Percentiles rank a stretch among this genome's conserved stretches.
phyloP scores from a whole-genome alignment of 2,329 filamentous ascomycete genomes.

The Catunica adiposa region DNA sequence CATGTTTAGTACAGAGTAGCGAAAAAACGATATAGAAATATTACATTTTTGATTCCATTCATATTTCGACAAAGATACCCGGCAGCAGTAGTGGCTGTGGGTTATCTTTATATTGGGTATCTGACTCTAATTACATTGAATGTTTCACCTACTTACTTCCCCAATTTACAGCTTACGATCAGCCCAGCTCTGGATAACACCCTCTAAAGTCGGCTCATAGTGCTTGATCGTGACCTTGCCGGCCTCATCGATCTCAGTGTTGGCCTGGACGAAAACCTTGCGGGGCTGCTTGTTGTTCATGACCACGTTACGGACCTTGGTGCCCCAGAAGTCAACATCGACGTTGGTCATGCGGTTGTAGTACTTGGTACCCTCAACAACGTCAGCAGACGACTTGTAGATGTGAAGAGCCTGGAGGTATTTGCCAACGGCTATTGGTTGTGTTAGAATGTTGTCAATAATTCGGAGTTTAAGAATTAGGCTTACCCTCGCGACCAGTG shows the following conservation, averaged over 20 bases:
- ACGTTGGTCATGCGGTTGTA: constrained; percentile 76
- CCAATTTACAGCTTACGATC: constrained; percentile 36
- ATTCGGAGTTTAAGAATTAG: not conserved
- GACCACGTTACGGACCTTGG: constrained; percentile 59
- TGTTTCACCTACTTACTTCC: not conserved
- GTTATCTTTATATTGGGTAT: constrained; percentile 3
- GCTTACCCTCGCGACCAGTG: constrained; percentile 51
- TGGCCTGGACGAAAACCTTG: constrained; percentile 88
- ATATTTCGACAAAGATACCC: too few relatives aligned
- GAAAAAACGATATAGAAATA: too few relatives aligned
- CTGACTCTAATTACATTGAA: not conserved
- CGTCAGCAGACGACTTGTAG: constrained; percentile 80
- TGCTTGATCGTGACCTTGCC: constrained; percentile 65
- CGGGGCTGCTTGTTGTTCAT: constrained; percentile 64
- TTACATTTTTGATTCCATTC: too few relatives aligned
- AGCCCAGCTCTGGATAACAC: constrained; percentile 70
- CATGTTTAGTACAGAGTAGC: too few relatives aligned
- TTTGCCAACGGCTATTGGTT: constrained; percentile 49
- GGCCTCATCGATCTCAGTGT: constrained; percentile 55
- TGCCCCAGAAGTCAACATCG: constrained; percentile 66
- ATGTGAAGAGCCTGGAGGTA: constrained; percentile 86
- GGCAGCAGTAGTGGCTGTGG: not conserved
- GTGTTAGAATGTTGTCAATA: constrained; percentile 16
- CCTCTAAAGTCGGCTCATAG: constrained; percentile 66
- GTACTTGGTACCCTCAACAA: constrained; percentile 58